These are phyloP conservation scores for Persicaria maculosa DNA, from an alignment of 148 eudicot genomes.

Conservation along the genomic window DNA sequence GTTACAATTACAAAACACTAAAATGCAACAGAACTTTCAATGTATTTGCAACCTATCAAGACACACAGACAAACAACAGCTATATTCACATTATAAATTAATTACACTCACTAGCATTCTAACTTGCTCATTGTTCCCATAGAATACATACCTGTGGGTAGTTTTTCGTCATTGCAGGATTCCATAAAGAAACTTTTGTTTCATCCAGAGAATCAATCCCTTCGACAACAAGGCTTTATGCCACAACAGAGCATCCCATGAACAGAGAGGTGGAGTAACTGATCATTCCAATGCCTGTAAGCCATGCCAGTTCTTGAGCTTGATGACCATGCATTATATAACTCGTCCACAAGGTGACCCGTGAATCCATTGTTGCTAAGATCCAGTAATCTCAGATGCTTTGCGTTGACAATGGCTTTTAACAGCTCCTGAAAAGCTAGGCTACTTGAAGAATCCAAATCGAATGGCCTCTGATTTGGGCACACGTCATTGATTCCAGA, in stretches of 20 bases:
- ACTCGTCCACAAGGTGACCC: constrained; percentile 28
- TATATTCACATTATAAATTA: background rate
- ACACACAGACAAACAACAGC: background rate
- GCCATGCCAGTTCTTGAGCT: constrained; percentile 36
- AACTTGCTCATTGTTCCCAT: background rate
- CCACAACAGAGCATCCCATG: constrained; percentile 57
- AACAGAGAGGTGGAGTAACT: constrained; percentile 46
- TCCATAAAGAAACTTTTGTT: too few relatives aligned
- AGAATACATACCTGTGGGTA: background rate
- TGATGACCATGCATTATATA: constrained; percentile 57
- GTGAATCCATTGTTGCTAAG: constrained; percentile 73
- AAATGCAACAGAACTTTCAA: background rate
- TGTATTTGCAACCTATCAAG: background rate
- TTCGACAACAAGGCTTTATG: constrained; percentile 67
- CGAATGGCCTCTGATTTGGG: constrained; percentile 22
- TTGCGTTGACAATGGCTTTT: constrained; percentile 43
- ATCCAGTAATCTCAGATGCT: constrained; percentile 55
- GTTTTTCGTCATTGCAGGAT: too few relatives aligned
- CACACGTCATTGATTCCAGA: constrained; percentile 26
- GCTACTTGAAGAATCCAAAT: constrained; percentile 14
- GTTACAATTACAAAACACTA: background rate
- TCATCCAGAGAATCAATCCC: constrained; percentile 23
- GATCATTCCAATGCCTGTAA: constrained; percentile 39
- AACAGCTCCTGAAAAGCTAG: constrained; percentile 35
- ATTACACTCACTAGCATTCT: background rate